phyloP scores from a whole-genome alignment of 2,329 filamentous ascomycete species.

The Hymenoscyphus fructigenus region DNA sequence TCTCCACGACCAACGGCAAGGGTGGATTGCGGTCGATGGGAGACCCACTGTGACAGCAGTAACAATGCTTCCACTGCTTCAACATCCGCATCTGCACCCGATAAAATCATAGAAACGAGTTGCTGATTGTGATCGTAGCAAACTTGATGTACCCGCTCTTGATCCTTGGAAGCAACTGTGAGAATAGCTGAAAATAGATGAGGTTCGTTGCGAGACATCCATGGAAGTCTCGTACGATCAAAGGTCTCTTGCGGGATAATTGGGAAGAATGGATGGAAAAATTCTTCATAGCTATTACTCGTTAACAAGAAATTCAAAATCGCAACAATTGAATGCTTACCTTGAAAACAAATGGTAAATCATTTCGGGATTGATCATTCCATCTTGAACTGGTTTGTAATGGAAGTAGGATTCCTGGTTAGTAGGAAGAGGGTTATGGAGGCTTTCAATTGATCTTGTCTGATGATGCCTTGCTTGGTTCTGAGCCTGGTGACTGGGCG shows the following conservation, averaged over 20 bases:
- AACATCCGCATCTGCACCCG: conserved; percentile 64
- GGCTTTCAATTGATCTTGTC: conserved; percentile 11
- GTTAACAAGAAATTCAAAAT: not conserved
- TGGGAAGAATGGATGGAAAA: conserved; percentile 69
- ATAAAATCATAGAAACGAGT: conserved; percentile 64
- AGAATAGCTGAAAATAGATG: conserved; percentile 69
- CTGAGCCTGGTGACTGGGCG: conserved; percentile 25
- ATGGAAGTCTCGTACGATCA: conserved; percentile 54
- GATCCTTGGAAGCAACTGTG: conserved; percentile 70
- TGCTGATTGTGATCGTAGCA: conserved; percentile 70
- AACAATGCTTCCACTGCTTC: conserved; percentile 70
- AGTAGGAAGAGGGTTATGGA: conserved; percentile 15
- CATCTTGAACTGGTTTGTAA: conserved; percentile 33
- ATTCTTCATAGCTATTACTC: conserved; percentile 29
- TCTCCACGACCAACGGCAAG: conserved; percentile 63
- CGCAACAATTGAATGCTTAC: conserved; percentile 14
- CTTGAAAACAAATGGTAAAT: conserved; percentile 32
- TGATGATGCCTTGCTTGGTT: conserved; percentile 16
- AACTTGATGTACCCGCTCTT: conserved; percentile 61
- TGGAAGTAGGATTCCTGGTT: conserved; percentile 30
- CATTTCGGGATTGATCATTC: conserved; percentile 29
- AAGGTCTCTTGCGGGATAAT: conserved; percentile 54
- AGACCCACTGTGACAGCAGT: conserved; percentile 68
- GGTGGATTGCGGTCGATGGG: conserved; percentile 33
- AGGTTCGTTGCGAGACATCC: conserved; percentile 55